Base-by-base conservation (phyloP, 31 red algal species). In the Porphyra umbilicalis region DNA sequence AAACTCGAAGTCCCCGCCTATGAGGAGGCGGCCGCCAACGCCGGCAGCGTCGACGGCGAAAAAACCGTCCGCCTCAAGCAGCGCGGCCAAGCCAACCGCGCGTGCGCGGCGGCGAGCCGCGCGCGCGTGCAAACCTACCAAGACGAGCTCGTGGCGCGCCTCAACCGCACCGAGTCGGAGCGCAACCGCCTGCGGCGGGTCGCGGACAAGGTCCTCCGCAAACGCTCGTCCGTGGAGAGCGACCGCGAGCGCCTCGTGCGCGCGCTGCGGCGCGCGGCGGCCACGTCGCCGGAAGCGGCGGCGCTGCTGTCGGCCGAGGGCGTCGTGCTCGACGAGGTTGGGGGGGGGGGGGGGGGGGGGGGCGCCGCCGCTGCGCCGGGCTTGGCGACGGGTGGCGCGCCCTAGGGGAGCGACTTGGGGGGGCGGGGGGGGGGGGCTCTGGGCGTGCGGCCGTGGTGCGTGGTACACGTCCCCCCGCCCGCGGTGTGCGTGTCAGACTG, bases 111-210 rank as follows among this genome's bases (percentile, higher is more conserved):
- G 33, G 90, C 90, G 30, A 88, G 85, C 11, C 39, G 90, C 35
- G 85, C 85, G 32, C 83, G 84, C 20, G 90, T 93, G 33, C 39
- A 88, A 8, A 75, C 81, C 31, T 93, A 93, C 34, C 90, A 93
- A 36, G 83, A 81, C 32, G 90, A 93, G 39, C 67, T 93, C 7
- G 90, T 85, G 38, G 80, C 85, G 15, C 78, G 90, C 36, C 82
- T 93, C 71, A 93, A 93, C 37, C 90, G 90, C 25, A 85, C 88
- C 39, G 90, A 93, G 75, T 82, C 90, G 40, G 90, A 93, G 39
- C 85, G 90, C 37, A 93, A 88, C 57, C 57, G 57, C 3, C 57
- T 71, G 57, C 57, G 57, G 57, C 57, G 57, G 57, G 57, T 71
- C 25, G 57, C 57, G 25, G 57, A 71, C 57, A 71, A 71, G 57